phyloP scores from a whole-genome alignment of 345 rosid species.

The Salix caprea region DNA sequence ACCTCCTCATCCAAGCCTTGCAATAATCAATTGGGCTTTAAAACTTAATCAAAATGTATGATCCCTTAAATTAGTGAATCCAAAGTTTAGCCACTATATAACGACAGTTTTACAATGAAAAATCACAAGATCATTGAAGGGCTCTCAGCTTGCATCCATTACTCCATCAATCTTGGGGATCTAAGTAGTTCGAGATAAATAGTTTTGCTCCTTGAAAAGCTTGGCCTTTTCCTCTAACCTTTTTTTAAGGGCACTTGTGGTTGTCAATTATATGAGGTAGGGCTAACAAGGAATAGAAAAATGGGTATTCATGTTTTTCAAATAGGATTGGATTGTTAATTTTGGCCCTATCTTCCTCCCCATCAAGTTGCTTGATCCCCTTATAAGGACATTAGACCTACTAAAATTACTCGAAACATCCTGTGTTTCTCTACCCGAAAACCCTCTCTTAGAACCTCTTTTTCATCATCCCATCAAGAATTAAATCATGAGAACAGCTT shows the following conservation, averaged over 20 bases:
- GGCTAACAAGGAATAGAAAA: not conserved
- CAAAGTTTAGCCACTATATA: not conserved
- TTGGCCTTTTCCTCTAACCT: not conserved
- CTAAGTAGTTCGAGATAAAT: not conserved
- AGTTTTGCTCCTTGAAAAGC: not conserved
- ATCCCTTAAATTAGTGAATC: too few relatives aligned
- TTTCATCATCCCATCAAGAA: not conserved
- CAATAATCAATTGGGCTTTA: too few relatives aligned
- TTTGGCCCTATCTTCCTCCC: not conserved
- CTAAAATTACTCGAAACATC: not conserved
- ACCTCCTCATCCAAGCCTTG: too few relatives aligned
- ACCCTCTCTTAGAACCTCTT: not conserved
- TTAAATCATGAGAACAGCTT: constrained; percentile 20
- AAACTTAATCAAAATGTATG: too few relatives aligned
- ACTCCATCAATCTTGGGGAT: not conserved
- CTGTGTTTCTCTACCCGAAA: not conserved
- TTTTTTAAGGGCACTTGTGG: not conserved
- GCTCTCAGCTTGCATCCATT: not conserved
- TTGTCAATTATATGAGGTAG: not conserved
- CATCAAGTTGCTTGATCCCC: not conserved
- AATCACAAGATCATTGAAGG: not conserved
- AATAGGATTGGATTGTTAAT: not conserved
- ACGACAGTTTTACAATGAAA: not conserved
- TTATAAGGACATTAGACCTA: not conserved
- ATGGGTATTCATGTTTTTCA: not conserved